These are phyloP conservation scores for Metarhizium rileyi DNA, from an alignment of 2,329 filamentous ascomycete genomes.

Conservation along the genomic window DNA sequence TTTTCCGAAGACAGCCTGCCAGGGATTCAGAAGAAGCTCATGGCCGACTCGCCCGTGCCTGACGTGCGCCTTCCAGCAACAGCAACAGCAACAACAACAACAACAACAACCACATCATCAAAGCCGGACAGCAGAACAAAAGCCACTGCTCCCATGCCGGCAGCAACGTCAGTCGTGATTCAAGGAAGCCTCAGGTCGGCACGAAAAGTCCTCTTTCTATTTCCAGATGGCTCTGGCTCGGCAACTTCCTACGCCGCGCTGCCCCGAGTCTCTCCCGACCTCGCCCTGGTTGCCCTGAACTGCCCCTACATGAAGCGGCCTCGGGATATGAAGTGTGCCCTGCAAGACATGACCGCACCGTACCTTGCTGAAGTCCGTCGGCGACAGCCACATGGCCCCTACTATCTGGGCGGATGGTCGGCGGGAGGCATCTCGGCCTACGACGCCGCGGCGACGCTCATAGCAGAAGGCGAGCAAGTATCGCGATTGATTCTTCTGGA, in stretches of 20 bases:
- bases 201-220: constrained; percentile 13
- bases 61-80: no score
- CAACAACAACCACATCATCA: no score
- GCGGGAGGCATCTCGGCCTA: background rate
- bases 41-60: no score
- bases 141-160: no score
- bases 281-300: constrained; percentile 10
- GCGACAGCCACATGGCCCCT: background rate
- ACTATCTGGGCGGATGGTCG: background rate
- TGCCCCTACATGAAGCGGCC: constrained; percentile 13
- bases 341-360: background rate
- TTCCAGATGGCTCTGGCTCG: constrained; percentile 22
- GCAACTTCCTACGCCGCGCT: constrained; percentile 17
- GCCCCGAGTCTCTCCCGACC: background rate
- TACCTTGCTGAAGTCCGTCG: background rate
- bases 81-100: no score
- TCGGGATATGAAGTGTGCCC: no score
- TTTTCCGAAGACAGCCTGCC: no score
- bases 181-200: constrained; percentile 10
- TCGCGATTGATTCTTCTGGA: background rate
- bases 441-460: background rate
- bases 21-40: no score
- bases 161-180: constrained; percentile 9
- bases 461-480: background rate
- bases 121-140: no score